These are phyloP conservation scores for Amoebophrya sp. DNA, from an alignment of 169 alveolate genomes.

Conservation along the genomic window DNA sequence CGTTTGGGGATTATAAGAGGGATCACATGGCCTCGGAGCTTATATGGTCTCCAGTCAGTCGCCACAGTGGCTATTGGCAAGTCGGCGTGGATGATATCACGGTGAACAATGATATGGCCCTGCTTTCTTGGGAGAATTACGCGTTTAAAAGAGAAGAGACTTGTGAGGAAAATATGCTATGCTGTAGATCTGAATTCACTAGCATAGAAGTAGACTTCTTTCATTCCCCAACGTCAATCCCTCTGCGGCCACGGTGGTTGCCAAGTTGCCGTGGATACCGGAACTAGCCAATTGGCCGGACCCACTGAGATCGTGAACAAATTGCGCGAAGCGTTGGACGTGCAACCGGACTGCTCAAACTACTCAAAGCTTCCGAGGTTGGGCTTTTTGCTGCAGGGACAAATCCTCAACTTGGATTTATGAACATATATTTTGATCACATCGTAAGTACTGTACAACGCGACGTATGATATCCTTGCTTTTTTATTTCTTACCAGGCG, in stretches of 20 bases:
- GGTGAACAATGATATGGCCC: too few species aligned
- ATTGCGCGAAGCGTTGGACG: not conserved
- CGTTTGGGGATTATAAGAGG: conserved; percentile 39
- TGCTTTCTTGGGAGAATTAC: too few species aligned
- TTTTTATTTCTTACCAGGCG: too few species aligned
- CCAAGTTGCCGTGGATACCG: conserved; percentile 18
- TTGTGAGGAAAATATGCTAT: too few species aligned
- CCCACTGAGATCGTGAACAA: not conserved
- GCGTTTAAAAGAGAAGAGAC: too few species aligned
- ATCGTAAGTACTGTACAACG: not conserved
- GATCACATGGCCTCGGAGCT: conserved; percentile 46
- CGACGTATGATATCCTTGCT: too few species aligned
- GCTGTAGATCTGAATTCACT: too few species aligned
- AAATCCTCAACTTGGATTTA: conserved; percentile 36
- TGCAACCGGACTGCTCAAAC: not conserved
- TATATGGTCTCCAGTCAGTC: conserved; percentile 40
- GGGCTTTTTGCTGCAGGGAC: conserved; percentile 30
- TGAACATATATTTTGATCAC: conserved; percentile 19
- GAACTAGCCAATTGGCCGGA: conserved; percentile 12
- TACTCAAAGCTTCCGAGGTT: conserved; percentile 32
- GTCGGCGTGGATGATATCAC: conserved; percentile 38
- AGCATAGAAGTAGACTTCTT: too few species aligned
- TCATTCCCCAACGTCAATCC: too few species aligned
- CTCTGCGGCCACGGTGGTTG: too few species aligned
- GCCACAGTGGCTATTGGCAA: conserved; percentile 45